These are phyloP conservation scores for Cryptomeria japonica DNA, from an alignment of 75 land plant genomes.

Conservation along the genomic window DNA sequence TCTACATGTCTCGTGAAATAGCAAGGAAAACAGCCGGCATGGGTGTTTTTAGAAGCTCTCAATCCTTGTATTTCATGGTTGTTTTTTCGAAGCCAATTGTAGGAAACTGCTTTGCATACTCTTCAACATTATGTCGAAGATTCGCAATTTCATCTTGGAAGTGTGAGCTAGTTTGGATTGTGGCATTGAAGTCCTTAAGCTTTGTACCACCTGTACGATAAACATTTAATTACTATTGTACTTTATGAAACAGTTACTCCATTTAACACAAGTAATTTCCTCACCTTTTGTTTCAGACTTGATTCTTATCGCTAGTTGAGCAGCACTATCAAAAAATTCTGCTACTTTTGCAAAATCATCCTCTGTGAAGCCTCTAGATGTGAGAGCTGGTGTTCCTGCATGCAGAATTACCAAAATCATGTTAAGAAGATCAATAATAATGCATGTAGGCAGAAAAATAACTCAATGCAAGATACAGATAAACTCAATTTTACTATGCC, in stretches of 20 bases:
- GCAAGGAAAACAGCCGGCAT: neutral
- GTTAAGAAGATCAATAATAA: neutral
- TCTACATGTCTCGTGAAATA: neutral
- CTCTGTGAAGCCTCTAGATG: conserved; percentile 61
- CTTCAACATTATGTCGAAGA: conserved; percentile 43
- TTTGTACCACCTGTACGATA: conserved; percentile 28
- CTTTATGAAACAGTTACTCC: neutral
- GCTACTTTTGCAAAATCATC: conserved; percentile 62
- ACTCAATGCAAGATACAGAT: neutral
- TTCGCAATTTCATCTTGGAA: conserved; percentile 37
- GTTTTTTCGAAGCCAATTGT: conserved; percentile 60
- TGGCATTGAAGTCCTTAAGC: conserved; percentile 51
- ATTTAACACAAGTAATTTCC: neutral
- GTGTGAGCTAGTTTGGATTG: conserved; percentile 33
- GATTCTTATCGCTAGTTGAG: conserved; percentile 38
- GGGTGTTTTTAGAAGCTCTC: conserved; percentile 3
- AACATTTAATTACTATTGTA: neutral
- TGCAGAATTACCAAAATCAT: neutral
- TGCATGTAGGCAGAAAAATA: neutral
- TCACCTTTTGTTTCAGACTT: conserved; percentile 39
- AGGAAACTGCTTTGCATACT: conserved; percentile 61
- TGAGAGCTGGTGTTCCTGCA: conserved; percentile 61
- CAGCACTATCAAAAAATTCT: conserved; percentile 47
- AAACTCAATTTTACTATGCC: neutral
- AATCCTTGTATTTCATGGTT: conserved; percentile 51